Base-by-base conservation (phyloP, 208 protist genomes). In the Lotmaria passim region DNA sequence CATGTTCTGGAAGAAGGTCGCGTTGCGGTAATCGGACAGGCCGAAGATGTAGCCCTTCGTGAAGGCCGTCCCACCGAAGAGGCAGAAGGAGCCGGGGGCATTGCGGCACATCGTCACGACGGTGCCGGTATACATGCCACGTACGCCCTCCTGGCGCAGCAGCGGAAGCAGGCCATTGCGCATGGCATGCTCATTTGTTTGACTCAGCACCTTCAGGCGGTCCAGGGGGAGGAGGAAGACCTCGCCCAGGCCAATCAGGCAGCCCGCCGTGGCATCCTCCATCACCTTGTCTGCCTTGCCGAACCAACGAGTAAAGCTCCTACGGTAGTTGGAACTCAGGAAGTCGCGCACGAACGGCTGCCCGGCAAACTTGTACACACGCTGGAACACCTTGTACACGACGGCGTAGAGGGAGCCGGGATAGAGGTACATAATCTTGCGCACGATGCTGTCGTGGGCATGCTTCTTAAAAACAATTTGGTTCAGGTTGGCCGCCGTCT, bases 341-440 rank as follows among this genome's bases (percentile, higher is more conserved):
- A 81, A 83, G 60, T 96, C 90, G 41, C 87, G 86, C 55, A 95
- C 87, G 38, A 94, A 44, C 0, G 93, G 93, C 87, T 97, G 93
- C 4, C 91, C 91, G 7, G 90, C 90, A 59, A 97, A 96, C 79
- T 97, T 97, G 86, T 94, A 96, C 28, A 95, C 86, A 21, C 93
- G 87, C 79, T 97, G 93, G 41, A 95, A 83, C 0, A 97, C 86
- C 76, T 97, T 97, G 75, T 97, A 97, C 15, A 85, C 74, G 5
- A 94, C 83, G 26, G 89, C 93, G 72, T 96, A 97, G 41, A 83
- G 59, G 52, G 88, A 93, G 58, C 93, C 93, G 3, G 93, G 93
- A 73, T 95, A 97, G 67, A 97, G 82, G 67, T 93, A 95, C 48
- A 81, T 19, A 44, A 94, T 30, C 81, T 95, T 95, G 48, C 69